Conservation (phyloP, 2,329 filamentous ascomycete genomes). For the Aspergillus piperis region DNA sequence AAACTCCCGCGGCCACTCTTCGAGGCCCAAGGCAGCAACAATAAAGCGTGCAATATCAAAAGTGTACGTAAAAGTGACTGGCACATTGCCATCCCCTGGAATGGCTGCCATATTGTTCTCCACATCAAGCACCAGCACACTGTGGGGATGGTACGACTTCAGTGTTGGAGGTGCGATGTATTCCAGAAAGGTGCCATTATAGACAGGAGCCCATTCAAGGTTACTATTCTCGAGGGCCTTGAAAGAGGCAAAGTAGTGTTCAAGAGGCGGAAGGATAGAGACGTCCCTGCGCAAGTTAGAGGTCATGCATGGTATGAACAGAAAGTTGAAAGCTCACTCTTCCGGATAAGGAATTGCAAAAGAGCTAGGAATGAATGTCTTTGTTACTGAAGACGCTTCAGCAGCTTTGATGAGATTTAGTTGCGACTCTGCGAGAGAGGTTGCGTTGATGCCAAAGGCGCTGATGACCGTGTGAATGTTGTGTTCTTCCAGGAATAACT, state of each 20-base stretch:
- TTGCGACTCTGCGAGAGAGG: constrained; percentile 11
- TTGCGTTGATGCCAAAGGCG: constrained; percentile 13
- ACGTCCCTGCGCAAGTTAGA: background rate
- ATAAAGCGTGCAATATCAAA: constrained; percentile 28
- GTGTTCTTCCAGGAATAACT: constrained; percentile 22
- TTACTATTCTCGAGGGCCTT: background rate
- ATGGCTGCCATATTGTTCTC: constrained; percentile 23
- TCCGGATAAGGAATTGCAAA: constrained; percentile 19
- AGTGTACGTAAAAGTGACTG: constrained; percentile 25
- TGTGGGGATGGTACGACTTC: constrained; percentile 20
- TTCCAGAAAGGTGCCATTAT: constrained; percentile 14
- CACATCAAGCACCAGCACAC: constrained; percentile 23
- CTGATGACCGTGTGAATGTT: constrained; percentile 28
- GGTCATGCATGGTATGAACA: background rate
- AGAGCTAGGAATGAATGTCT: constrained; percentile 24
- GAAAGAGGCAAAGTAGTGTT: constrained; percentile 9
- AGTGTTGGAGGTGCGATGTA: constrained; percentile 19
- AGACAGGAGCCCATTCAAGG: constrained; percentile 24
- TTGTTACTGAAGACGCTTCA: constrained; percentile 12
- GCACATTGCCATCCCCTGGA: constrained; percentile 22
- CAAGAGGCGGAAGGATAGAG: constrained; percentile 4
- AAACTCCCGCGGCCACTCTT: constrained; percentile 22
- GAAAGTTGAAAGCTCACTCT: background rate
- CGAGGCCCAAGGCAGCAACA: constrained; percentile 16
- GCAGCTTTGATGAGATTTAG: constrained; percentile 26